A percentile compares a stretch with the other conserved stretches of the same genome.
Conservation (phyloP, 805 yeast genomes). For the Pichia paraexigua region DNA sequence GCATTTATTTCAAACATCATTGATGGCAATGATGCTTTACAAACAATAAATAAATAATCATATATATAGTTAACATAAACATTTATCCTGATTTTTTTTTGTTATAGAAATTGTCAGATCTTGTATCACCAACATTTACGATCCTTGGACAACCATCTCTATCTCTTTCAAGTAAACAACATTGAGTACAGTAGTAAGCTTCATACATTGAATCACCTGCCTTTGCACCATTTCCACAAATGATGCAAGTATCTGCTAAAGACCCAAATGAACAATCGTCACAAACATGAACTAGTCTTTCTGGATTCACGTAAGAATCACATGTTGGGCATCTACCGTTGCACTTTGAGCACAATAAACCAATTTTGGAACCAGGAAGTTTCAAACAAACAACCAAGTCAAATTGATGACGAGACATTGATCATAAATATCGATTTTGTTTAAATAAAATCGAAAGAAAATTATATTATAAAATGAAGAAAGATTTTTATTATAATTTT, state of each 20-base stretch:
- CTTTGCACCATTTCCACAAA: slow-evolving; percentile 48
- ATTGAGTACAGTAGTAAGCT: slow-evolving; percentile 81
- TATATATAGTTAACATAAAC: not conserved
- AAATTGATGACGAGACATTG: slow-evolving; percentile 84
- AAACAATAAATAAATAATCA: not conserved
- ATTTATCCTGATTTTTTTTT: slow-evolving; percentile 30
- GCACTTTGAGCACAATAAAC: slow-evolving; percentile 72
- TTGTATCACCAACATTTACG: slow-evolving; percentile 69
- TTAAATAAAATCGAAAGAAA: too few species aligned
- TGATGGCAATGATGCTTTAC: slow-evolving; percentile 5
- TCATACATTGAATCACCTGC: slow-evolving; percentile 44
- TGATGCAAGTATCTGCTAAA: slow-evolving; percentile 56
- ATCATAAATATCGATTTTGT: not conserved
- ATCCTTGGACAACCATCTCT: slow-evolving; percentile 91
- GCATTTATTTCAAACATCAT: not conserved
- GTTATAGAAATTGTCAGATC: slow-evolving; percentile 58
- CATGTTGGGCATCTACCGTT: slow-evolving; percentile 91
- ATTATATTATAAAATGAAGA: too few species aligned
- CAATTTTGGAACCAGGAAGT: slow-evolving; percentile 70
- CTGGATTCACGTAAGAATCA: slow-evolving; percentile 75
- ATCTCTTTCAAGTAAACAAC: slow-evolving; percentile 70
- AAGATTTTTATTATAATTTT: too few species aligned
- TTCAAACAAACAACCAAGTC: slow-evolving; percentile 79
- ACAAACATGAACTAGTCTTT: slow-evolving; percentile 61
- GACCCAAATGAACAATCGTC: slow-evolving; percentile 80